Percentiles rank a stretch among this genome's conserved stretches.
These are phyloP conservation scores for Serendipita sp. DNA, from an alignment of 768 basidiomycete species.

Conservation along the genomic window DNA sequence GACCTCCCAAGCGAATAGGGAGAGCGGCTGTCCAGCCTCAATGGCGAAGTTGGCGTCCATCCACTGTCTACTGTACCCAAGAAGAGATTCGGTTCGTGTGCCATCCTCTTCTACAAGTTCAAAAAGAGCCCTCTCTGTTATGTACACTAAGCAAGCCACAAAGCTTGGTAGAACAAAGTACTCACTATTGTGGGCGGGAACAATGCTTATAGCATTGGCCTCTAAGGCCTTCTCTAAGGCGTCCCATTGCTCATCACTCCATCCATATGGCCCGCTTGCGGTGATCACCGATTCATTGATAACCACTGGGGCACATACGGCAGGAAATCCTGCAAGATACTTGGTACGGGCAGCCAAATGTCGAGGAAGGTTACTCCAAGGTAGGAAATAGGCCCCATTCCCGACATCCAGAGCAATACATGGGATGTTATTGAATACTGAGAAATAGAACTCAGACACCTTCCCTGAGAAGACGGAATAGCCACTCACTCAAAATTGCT, in stretches of 20 bases:
- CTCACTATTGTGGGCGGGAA: not conserved
- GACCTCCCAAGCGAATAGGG: not conserved
- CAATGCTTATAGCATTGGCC: not conserved
- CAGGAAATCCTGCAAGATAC: not conserved
- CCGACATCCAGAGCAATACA: not conserved
- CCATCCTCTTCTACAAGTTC: not conserved
- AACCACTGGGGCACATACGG: not conserved
- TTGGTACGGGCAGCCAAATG: not conserved
- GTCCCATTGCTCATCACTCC: constrained; percentile 2
- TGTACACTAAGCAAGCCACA: not conserved
- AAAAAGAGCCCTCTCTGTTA: not conserved
- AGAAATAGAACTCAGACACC: not conserved
- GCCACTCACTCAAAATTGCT: not conserved
- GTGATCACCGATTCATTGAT: not conserved
- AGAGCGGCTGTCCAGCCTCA: not conserved
- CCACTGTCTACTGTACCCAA: not conserved
- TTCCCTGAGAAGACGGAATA: not conserved
- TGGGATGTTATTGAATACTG: not conserved
- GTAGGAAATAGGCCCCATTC: not conserved
- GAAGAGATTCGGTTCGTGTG: not conserved
- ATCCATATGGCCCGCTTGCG: not conserved
- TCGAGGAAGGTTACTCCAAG: not conserved
- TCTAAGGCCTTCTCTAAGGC: not conserved
- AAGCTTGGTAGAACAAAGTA: not conserved
- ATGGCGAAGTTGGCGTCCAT: not conserved